phyloP scores from a whole-genome alignment of 306 rosid genomes.

The Cyclanthera cordifolia region DNA sequence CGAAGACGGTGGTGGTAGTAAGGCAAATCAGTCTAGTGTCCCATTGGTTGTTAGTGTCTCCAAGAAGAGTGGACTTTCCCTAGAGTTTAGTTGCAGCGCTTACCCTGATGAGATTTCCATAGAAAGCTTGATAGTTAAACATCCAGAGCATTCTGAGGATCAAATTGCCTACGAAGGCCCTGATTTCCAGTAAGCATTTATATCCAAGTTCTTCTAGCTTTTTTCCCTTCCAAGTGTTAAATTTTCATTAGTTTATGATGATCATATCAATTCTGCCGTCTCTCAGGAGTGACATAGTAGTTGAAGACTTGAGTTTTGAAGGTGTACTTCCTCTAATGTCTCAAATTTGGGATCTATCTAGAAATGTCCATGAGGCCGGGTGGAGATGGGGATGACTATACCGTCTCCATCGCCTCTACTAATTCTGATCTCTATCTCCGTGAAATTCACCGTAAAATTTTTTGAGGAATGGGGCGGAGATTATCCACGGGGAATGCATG shows the following conservation, averaged over 20 bases:
- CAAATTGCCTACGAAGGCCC: conserved; percentile 78
- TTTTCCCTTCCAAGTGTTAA: not conserved
- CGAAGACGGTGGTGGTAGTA: conserved; percentile 32
- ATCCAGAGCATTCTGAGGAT: conserved; percentile 51
- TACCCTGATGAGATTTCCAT: conserved; percentile 65
- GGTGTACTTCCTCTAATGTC: no score
- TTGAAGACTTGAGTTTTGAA: no score
- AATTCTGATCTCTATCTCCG: no score
- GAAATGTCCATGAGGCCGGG: no score
- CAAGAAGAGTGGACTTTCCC: conserved; percentile 46
- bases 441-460: no score
- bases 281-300: no score
- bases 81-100: conserved; percentile 65
- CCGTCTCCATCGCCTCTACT: no score
- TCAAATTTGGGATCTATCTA: no score
- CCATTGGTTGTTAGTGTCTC: conserved; percentile 62
- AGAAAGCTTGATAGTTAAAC: conserved; percentile 54
- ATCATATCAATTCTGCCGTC: not conserved
- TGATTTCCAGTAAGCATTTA: conserved; percentile 54
- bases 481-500: no score
- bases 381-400: no score
- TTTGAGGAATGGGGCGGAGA: no score
- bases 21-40: conserved; percentile 42
- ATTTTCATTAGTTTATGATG: not conserved
- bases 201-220: not conserved